Evolutionary conservation across 352 stramenopile species (phyloP), one percentile per base, ranked within the genome.

Genomic region (Vaucheria bursata): DNA sequence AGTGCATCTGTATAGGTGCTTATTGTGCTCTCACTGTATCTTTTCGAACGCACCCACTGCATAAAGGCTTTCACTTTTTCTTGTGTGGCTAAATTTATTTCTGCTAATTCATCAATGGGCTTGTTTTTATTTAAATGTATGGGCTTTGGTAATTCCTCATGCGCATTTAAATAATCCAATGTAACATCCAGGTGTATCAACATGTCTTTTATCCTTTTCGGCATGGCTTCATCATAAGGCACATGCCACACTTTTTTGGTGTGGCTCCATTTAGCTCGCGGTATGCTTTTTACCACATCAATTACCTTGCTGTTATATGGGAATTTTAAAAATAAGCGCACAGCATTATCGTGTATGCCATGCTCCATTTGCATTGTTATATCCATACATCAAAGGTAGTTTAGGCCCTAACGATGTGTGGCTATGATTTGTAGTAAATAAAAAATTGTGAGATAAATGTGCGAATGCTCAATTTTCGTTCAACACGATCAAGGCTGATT

Each of bases 401-500:
- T 18, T 59, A 59, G 45, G 45, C 12, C 45, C 18, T 59, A 59
- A n/a, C n/a, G n/a, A n/a, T n/a, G 45, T 59, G 45, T 59, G 25
- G 45, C 45, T 59, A 59, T 59, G 25, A 59, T 18, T 59, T 59
- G 25, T 59, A 59, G 45, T 59, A 59, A n/a, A n/a, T n/a, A n/a
- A n/a, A n/a, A n/a, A n/a, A n/a, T n/a, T n/a, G n/a, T n/a, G n/a
- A n/a, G n/a, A n/a, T n/a, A n/a, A n/a, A n/a, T n/a, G n/a, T n/a
- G n/a, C n/a, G n/a, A n/a, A n/a, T n/a, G n/a, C n/a, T n/a, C n/a
- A n/a, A n/a, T n/a, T n/a, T n/a, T n/a, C n/a, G n/a, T n/a, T n/a
- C n/a, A n/a, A n/a, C n/a, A n/a, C n/a, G n/a, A n/a, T n/a, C n/a
- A n/a, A n/a, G n/a, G n/a, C n/a, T n/a, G n/a, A n/a, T n/a, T n/a